Evolutionary conservation across 2,329 filamentous ascomycete species (phyloP), one percentile per base, ranked within the genome.

Genomic region (Diaporthe sp.): DNA sequence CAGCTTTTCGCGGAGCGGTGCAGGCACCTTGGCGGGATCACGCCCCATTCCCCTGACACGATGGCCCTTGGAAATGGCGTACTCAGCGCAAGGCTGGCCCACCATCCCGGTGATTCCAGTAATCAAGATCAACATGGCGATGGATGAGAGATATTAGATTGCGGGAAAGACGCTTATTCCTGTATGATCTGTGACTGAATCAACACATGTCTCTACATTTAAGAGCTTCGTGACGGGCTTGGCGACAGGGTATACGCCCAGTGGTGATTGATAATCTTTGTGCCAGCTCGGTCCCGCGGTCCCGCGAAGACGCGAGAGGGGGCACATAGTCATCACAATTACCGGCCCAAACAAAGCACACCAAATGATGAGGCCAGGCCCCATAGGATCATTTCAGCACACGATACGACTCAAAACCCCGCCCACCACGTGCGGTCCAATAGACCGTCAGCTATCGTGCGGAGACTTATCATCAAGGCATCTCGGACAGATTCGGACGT

Each of bases 51-150:
- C 61, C 25, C 61, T 49, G 10, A 67, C 61, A 13, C 28, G 28
- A 31, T 67, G 61, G 28, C 61, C 61, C 61, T 67, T 67, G 61
- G 42, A 34, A 6, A 67, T 67, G 42, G 61, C 61, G 3, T 67
- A 46, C 28, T 67, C 61, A 49, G 61, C 61, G 10, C 42, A 67
- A n/a, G 61, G 61, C 42, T 51, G 61, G 28, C 61, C 61, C 17
- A 67, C 61, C 61, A 67, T 67, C n/a, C 61, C 61, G 44, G 61
- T 67, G 8, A 67, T 51, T 51, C 61, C 61, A 19, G 61, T n/a
- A 10, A 67, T 34, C 44, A 67, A 51, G 61, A 67, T 67, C 61
- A 67, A 22, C 61, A 67, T 67, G 12, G 28, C 28, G 44, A 15
- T 37, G 3, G 19, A 67, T n/a, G 4, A 5, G 25, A n/a, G 9